Evolutionary conservation across 2,329 filamentous ascomycete species (phyloP).

Genomic region (Venturia carpophila): DNA sequence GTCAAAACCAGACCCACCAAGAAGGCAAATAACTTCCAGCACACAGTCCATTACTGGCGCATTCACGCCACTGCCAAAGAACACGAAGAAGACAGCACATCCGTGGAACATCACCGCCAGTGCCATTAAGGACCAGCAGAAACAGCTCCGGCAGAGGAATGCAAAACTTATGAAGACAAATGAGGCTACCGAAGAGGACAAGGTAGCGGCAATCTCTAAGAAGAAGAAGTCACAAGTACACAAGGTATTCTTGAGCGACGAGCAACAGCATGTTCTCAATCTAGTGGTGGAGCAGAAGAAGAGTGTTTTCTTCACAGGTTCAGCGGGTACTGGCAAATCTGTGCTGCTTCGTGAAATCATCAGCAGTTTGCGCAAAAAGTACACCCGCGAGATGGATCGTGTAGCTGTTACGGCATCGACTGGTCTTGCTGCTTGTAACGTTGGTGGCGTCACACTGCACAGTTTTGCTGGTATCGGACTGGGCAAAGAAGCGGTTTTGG

Average conservation of each 20-base stretch:
- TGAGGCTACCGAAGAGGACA: conserved; percentile 30
- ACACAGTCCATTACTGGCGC: conserved; percentile 22
- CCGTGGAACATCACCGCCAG: conserved; percentile 70
- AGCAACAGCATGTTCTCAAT: conserved; percentile 76
- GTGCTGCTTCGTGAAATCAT: conserved; percentile 93
- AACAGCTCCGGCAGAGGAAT: conserved; percentile 57
- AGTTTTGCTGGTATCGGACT: conserved; percentile 94
- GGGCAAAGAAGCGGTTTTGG: conserved; percentile 76
- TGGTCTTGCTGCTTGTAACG: conserved; percentile 90
- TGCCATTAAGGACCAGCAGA: conserved; percentile 69
- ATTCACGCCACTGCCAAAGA: conserved; percentile 40
- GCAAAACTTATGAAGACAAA: conserved; percentile 40
- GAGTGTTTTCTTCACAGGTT: conserved; percentile 97
- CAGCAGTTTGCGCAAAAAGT: conserved; percentile 66
- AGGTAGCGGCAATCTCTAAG: conserved; percentile 34
- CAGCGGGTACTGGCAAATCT: conserved; percentile 93
- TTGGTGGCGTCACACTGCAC: conserved; percentile 90
- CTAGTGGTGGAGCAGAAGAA: conserved; percentile 71
- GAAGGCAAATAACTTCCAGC: conserved; percentile 4
- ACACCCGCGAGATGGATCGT: conserved; percentile 66
- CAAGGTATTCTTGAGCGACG: conserved; percentile 65
- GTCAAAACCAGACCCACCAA: conserved; percentile 19
- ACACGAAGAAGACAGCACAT: conserved; percentile 34
- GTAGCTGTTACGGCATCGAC: conserved; percentile 94
- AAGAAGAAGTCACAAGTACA: conserved; percentile 35